Conservation (phyloP, 2,329 filamentous ascomycete genomes). For the Dothidotthia symphoricarpi region DNA sequence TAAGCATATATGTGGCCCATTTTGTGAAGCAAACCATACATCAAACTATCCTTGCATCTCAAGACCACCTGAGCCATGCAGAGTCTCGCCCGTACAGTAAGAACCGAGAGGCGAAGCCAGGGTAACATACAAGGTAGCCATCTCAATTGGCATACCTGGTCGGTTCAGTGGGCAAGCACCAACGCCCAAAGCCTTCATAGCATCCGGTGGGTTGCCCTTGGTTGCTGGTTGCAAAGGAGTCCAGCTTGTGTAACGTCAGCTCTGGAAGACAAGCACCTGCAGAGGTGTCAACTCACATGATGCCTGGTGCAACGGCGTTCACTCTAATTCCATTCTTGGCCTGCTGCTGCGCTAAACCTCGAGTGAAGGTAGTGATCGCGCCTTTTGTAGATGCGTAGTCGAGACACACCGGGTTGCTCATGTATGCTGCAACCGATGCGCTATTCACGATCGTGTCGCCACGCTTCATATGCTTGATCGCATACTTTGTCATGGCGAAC, state of each 20-base stretch:
- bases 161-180: conserved; percentile 20
- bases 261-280: not conserved
- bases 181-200: conserved; percentile 16
- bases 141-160: conserved; percentile 20
- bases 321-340: conserved; percentile 68
- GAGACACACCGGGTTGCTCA: conserved; percentile 71
- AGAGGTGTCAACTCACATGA: conserved; percentile 22
- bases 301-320: conserved; percentile 71
- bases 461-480: conserved; percentile 66
- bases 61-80: conserved; percentile 19
- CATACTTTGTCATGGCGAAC: conserved; percentile 75
- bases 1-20: not conserved
- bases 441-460: conserved; percentile 78
- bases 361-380: conserved; percentile 73
- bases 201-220: conserved; percentile 10
- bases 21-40: too few relatives aligned
- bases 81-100: conserved; percentile 20
- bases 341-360: conserved; percentile 70
- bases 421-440: conserved; percentile 74
- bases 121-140: conserved; percentile 20
- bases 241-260: conserved; percentile 8
- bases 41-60: conserved; percentile 18
- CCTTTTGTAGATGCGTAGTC: conserved; percentile 78
- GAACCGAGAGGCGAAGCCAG: conserved; percentile 18
- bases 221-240: conserved; percentile 18